Conservation (phyloP, 768 basidiomycete species). For the Trametes gibbosa region DNA sequence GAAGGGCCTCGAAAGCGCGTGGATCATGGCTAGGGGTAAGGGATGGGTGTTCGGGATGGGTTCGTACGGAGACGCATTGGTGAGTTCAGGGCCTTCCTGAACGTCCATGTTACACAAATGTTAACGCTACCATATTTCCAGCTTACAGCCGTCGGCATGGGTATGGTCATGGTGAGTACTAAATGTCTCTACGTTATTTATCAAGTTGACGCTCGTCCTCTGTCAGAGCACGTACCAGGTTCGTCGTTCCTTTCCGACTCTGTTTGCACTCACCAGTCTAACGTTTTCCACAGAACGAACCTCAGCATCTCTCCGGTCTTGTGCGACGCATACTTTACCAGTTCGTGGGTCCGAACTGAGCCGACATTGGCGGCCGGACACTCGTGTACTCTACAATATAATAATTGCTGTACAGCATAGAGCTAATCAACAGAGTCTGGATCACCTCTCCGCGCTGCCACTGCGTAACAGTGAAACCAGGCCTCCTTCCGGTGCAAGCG, state of each 20-base stretch:
- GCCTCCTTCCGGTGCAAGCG: background rate
- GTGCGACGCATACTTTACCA: constrained; percentile 83
- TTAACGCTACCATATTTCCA: constrained; percentile 18
- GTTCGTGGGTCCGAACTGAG: constrained; percentile 76
- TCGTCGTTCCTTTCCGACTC: background rate
- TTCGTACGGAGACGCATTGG: constrained; percentile 63
- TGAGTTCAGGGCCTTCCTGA: constrained; percentile 33
- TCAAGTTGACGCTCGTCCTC: background rate
- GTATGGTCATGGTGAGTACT: constrained; percentile 79
- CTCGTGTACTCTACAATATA: background rate
- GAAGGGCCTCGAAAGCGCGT: constrained; percentile 87
- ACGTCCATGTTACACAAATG: background rate
- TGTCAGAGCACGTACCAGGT: constrained; percentile 75
- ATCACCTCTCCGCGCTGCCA: background rate
- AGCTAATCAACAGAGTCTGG: background rate
- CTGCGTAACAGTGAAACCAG: no score
- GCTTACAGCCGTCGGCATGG: constrained; percentile 78
- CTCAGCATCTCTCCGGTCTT: constrained; percentile 77
- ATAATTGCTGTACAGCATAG: background rate
- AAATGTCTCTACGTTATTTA: background rate
- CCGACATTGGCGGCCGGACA: background rate
- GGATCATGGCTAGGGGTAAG: constrained; percentile 74
- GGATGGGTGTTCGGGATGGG: constrained; percentile 74
- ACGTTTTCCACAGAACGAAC: constrained; percentile 48
- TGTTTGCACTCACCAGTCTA: background rate